Percentiles rank a stretch among this genome's conserved stretches.
Evolutionary conservation across 306 rosid genomes (phyloP).

Genomic region (Geum urbanum): DNA sequence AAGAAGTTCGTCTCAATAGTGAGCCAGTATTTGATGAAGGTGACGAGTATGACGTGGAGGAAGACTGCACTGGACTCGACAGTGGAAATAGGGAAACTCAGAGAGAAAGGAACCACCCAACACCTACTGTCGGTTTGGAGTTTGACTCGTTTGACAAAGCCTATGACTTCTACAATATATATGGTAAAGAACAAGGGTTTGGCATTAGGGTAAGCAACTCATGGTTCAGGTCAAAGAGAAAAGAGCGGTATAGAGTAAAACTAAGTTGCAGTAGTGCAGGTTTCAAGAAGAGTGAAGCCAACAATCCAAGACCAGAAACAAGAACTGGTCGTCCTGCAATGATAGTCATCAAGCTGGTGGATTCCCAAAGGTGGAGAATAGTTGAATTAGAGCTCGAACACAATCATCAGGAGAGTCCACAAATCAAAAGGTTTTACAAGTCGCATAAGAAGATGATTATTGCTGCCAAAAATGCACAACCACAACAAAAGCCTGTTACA

Average conservation of each 20-base stretch:
- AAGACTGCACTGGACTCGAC: conserved; percentile 36
- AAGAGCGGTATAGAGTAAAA: conserved; percentile 70
- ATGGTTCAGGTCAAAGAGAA: conserved; percentile 73
- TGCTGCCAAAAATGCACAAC: conserved; percentile 58
- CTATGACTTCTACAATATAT: conserved; percentile 60
- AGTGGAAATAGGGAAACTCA: conserved; percentile 39
- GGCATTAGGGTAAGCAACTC: conserved; percentile 78
- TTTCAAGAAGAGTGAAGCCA: conserved; percentile 74
- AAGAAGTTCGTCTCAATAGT: conserved; percentile 68
- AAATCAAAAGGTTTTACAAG: conserved; percentile 63
- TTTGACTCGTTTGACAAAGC: conserved; percentile 64
- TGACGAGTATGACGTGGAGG: conserved; percentile 47
- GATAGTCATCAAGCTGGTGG: conserved; percentile 66
- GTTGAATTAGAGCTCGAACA: conserved; percentile 73
- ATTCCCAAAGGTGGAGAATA: conserved; percentile 68
- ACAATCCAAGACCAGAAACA: conserved; percentile 74
- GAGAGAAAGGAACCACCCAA: conserved; percentile 30
- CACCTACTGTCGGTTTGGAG: conserved; percentile 67
- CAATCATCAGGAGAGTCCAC: conserved; percentile 70
- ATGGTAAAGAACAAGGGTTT: conserved; percentile 67
- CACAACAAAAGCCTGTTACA: conserved; percentile 48
- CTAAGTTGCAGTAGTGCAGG: conserved; percentile 82
- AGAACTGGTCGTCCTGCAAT: conserved; percentile 85
- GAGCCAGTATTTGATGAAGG: conserved; percentile 55
- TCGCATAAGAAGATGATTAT: conserved; percentile 71